Evolutionary conservation across 805 yeast species (phyloP).

Genomic region (Tetrapisispora nanseiensis): DNA sequence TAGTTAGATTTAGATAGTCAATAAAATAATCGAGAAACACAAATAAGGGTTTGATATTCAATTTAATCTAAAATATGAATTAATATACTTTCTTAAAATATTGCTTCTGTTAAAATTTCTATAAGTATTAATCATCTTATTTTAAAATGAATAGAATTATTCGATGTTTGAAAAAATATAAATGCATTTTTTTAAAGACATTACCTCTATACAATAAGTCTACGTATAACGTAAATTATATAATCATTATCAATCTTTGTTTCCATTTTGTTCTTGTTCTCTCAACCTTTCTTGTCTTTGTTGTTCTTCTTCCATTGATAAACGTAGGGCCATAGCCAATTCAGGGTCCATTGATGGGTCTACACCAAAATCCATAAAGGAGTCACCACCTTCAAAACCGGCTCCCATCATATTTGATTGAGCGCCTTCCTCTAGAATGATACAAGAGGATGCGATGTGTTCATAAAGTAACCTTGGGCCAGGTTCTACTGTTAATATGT

Average conservation of each 20-base stretch:
- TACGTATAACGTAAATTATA: neutral
- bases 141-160: no score
- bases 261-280: slow-evolving; percentile 9
- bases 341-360: slow-evolving; percentile 96
- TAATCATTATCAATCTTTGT: neutral
- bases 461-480: slow-evolving; percentile 81
- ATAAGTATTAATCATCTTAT: no score
- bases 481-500: slow-evolving; percentile 78
- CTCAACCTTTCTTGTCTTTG: slow-evolving; percentile 78
- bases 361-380: slow-evolving; percentile 54
- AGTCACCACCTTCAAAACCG: slow-evolving; percentile 39
- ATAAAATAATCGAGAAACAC: neutral
- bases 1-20: neutral
- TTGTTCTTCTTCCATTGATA: slow-evolving; percentile 91
- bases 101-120: no score
- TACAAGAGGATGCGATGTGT: slow-evolving; percentile 64
- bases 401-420: slow-evolving; percentile 31
- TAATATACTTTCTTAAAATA: neutral
- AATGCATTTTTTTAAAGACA: neutral
- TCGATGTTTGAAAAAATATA: neutral
- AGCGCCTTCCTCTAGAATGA: slow-evolving; percentile 50
- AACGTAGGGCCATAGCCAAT: slow-evolving; percentile 86
- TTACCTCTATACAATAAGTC: neutral
- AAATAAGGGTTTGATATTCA: no score
- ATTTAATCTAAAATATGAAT: neutral